Evolutionary conservation across 257 asterid genomes (phyloP).

Genomic region (Solanum sparsipilum): DNA sequence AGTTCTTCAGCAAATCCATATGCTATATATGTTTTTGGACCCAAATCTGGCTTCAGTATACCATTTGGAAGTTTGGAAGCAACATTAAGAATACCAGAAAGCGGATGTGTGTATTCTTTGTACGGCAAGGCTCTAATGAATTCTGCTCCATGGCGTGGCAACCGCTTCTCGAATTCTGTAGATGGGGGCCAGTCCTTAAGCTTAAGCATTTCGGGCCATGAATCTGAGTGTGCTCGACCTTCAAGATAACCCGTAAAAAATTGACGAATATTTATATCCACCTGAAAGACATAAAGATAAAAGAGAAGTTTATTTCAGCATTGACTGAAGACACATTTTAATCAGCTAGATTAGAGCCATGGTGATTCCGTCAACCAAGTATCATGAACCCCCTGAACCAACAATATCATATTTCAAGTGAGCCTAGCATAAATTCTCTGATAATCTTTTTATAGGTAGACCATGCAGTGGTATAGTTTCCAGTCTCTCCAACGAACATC

Average conservation of each 20-base stretch:
- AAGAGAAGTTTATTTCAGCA: neutral
- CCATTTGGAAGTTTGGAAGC: conserved; percentile 27
- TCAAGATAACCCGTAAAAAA: conserved; percentile 45
- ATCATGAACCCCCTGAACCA: neutral
- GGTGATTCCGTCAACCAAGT: neutral
- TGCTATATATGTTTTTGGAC: conserved; percentile 65
- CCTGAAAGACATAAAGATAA: conserved; percentile 22
- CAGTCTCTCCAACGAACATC: neutral
- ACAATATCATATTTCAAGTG: neutral
- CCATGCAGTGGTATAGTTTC: neutral
- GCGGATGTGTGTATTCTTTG: conserved; percentile 52
- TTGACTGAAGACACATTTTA: neutral
- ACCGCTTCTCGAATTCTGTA: conserved; percentile 26
- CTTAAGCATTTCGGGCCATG: conserved; percentile 58
- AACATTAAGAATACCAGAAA: conserved; percentile 37
- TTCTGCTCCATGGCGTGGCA: conserved; percentile 45
- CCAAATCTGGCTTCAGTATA: conserved; percentile 52
- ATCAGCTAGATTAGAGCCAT: neutral
- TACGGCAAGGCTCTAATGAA: conserved; percentile 49
- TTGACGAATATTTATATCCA: conserved; percentile 31
- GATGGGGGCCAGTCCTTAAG: conserved; percentile 64
- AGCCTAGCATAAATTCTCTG: neutral
- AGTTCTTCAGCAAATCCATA: conserved; percentile 56
- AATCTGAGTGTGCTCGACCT: conserved; percentile 16
- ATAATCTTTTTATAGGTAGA: neutral